Base-by-base conservation (phyloP, 371 early-diverging fungal species). In the Syncephalastrum racemosum region DNA sequence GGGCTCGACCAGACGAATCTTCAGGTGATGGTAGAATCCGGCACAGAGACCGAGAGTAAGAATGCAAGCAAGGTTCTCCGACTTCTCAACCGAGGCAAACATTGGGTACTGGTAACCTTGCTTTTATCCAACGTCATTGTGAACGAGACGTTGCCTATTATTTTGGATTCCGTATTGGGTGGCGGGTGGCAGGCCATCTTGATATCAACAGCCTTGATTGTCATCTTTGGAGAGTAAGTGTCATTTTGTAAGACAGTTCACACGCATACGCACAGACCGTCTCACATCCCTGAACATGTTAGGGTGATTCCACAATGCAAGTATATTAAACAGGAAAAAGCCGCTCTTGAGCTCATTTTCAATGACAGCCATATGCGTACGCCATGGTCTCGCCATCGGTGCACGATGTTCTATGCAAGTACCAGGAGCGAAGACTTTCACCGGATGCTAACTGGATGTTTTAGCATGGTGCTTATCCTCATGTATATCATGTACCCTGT, bases 131-230 rank as follows among this genome's bases (percentile, higher is more conserved):
- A 96, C 73, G 94, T 94, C 12, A 79, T 98, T 39, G 86, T 96
- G 39, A 97, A 97, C 71, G 96, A 96, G 68, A 91, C 97, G 2
- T 73, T 98, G 56, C 98, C 98, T 4, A 92, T 98, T 46, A 84
- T 98, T 64, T 71, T 94, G 55, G 94, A 95, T 59, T 79, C 83
- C 23, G 80, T 91, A 0, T 71, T 90, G 4, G 90, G 90, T 46
- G 90, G 89, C 43, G 88, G 90, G 24, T 88, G 93, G 54, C 81
- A 87, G 46, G 98, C 98, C 10, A 87, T 98, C 43, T 65, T 98
- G 6, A 84, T 89, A 12, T 96, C 97, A 1, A 95, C 94, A 1
- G 87, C 80, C 0, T 66, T 94, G 31, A 90, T 98, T 58, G 91
- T 96, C 39, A 70, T 96, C 20, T 96, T 98, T 81, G 97, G 96